Conservation (phyloP, 305 asterid genomes). For the Withania somnifera region DNA sequence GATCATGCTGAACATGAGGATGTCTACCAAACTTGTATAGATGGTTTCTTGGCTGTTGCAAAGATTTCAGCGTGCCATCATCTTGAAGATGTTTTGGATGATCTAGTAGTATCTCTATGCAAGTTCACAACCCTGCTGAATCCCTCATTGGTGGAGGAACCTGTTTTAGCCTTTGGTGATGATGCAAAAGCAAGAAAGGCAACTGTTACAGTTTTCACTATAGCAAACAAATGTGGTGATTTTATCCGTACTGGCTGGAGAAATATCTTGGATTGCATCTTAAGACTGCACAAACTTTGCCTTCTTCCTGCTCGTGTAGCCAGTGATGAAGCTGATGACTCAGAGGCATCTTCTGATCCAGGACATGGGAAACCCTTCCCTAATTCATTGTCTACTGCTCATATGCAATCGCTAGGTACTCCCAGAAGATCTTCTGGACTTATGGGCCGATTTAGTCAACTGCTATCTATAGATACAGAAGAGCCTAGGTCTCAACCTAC, state of each 20-base stretch:
- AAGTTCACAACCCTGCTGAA: conserved; percentile 89
- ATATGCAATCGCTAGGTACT: conserved; percentile 69
- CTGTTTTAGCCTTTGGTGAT: conserved; percentile 91
- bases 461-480: conserved; percentile 84
- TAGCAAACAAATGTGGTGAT: conserved; percentile 85
- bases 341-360: conserved; percentile 69
- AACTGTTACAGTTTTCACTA: conserved; percentile 81
- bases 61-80: conserved; percentile 95
- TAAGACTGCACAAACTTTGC: conserved; percentile 88
- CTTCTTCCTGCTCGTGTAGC: conserved; percentile 97
- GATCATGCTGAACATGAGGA: conserved; percentile 95
- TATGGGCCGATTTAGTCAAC: conserved; percentile 97
- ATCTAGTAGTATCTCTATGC: conserved; percentile 86
- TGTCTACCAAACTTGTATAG: conserved; percentile 86
- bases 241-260: conserved; percentile 94
- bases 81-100: conserved; percentile 93
- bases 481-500: conserved; percentile 96
- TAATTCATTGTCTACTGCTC: conserved; percentile 69
- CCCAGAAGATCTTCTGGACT: conserved; percentile 98
- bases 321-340: conserved; percentile 90
- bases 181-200: conserved; percentile 96
- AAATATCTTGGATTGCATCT: conserved; percentile 82
- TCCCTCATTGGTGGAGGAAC: conserved; percentile 83
- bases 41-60: conserved; percentile 94
- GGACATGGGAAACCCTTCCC: conserved; percentile 73